Evolutionary conservation across 2,329 filamentous ascomycete species (phyloP).

Genomic region (Mariannaea sp.): DNA sequence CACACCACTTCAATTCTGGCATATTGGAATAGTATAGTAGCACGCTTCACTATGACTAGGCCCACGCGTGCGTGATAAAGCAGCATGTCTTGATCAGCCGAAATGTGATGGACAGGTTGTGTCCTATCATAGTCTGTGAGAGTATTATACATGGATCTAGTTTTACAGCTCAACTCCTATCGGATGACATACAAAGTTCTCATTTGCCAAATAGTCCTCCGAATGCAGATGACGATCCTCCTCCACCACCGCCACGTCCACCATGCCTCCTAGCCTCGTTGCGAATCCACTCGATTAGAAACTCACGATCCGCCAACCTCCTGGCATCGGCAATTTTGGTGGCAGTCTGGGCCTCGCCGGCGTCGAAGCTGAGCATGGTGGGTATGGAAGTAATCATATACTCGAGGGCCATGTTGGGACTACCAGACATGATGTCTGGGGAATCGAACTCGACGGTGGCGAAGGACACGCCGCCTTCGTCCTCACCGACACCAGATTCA

Average conservation of each 20-base stretch:
- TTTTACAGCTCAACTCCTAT: too few species aligned
- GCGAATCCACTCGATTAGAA: slow-evolving; percentile 59
- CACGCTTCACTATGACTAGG: too few species aligned
- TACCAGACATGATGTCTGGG: slow-evolving; percentile 57
- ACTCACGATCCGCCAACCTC: slow-evolving; percentile 53
- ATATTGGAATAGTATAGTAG: too few species aligned
- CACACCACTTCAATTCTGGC: too few species aligned
- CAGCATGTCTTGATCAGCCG: too few species aligned
- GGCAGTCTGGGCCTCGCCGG: slow-evolving; percentile 54
- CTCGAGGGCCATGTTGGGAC: slow-evolving; percentile 50
- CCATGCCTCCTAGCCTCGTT: slow-evolving; percentile 55
- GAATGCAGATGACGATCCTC: slow-evolving; percentile 41
- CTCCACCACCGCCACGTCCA: slow-evolving; percentile 48
- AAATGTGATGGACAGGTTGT: too few species aligned
- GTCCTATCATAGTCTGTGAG: too few species aligned
- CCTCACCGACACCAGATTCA: slow-evolving; percentile 57
- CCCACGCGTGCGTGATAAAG: too few species aligned
- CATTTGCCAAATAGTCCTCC: slow-evolving; percentile 49
- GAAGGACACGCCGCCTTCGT: slow-evolving; percentile 60
- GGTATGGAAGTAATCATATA: slow-evolving; percentile 65
- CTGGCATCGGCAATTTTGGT: slow-evolving; percentile 57
- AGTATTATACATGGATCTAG: too few species aligned
- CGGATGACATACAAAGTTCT: neutral
- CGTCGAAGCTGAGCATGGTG: slow-evolving; percentile 62
- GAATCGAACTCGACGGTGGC: slow-evolving; percentile 61